Conservation (phyloP, 192 early-diverging fungal species). For the Entomortierella parvispora region DNA sequence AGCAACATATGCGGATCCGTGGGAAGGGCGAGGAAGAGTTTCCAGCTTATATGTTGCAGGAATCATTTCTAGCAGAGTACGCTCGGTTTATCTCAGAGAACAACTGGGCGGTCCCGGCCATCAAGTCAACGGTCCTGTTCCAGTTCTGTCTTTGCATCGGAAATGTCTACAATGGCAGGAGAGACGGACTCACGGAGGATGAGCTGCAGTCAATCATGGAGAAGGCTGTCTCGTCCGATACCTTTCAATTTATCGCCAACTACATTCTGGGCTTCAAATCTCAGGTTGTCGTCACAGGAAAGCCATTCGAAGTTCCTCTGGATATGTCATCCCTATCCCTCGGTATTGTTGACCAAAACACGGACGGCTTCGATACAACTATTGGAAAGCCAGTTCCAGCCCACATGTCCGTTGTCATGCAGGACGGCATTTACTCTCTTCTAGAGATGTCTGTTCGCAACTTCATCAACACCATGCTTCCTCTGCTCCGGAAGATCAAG, state of each 20-base stretch:
- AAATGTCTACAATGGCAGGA: slow-evolving; percentile 55
- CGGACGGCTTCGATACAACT: slow-evolving; percentile 50
- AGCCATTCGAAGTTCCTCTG: slow-evolving; percentile 34
- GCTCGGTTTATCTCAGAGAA: slow-evolving; percentile 28
- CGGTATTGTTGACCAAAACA: slow-evolving; percentile 43
- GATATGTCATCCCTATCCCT: slow-evolving; percentile 26
- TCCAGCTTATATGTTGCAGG: slow-evolving; percentile 42
- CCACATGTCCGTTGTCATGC: slow-evolving; percentile 24
- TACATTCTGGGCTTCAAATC: slow-evolving; percentile 66
- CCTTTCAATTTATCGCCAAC: slow-evolving; percentile 71
- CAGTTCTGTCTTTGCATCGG: slow-evolving; percentile 71
- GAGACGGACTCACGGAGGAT: slow-evolving; percentile 36
- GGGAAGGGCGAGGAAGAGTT: slow-evolving; percentile 26
- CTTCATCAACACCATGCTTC: slow-evolving; percentile 68
- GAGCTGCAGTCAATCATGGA: slow-evolving; percentile 62
- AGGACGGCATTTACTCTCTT: slow-evolving; percentile 62
- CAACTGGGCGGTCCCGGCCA: slow-evolving; percentile 44
- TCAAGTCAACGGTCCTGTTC: slow-evolving; percentile 56
- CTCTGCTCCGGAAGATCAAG: slow-evolving; percentile 67
- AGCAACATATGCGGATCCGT: slow-evolving; percentile 41
- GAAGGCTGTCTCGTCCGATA: slow-evolving; percentile 61
- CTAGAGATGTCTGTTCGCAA: slow-evolving; percentile 61
- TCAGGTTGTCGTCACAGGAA: slow-evolving; percentile 22
- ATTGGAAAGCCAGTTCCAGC: slow-evolving; percentile 41
- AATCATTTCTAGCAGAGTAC: slow-evolving; percentile 47